These are phyloP conservation scores for Aspergillus flavus DNA, from an alignment of 2,329 filamentous ascomycete species.

Conservation along the genomic window DNA sequence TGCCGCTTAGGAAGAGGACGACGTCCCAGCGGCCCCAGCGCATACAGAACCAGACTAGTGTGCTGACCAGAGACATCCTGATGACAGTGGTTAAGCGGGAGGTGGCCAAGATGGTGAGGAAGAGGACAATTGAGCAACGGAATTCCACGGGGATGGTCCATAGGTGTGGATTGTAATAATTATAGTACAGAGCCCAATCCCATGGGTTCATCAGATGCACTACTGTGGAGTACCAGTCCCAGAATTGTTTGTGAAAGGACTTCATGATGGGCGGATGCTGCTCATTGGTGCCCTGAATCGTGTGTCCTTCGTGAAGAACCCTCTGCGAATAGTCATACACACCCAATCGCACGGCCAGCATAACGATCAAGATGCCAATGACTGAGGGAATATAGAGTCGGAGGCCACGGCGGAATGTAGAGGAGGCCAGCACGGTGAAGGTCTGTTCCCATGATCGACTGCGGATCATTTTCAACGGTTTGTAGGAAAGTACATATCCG, in stretches of 20 bases:
- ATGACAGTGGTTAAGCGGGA: constrained; percentile 37
- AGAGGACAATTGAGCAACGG: constrained; percentile 48
- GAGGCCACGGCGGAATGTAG: constrained; percentile 47
- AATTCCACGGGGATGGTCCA: constrained; percentile 53
- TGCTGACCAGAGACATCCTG: constrained; percentile 37
- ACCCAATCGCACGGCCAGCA: constrained; percentile 47
- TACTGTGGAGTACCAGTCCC: constrained; percentile 39
- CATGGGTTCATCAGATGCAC: constrained; percentile 41
- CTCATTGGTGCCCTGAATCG: constrained; percentile 45
- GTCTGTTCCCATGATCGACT: constrained; percentile 41
- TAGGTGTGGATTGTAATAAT: constrained; percentile 49
- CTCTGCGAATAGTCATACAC: constrained; percentile 41
- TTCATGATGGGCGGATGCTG: constrained; percentile 44
- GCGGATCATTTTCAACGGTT: constrained; percentile 44
- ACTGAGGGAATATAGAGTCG: constrained; percentile 48
- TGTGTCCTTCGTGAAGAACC: constrained; percentile 40
- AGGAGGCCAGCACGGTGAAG: constrained; percentile 44
- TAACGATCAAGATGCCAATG: constrained; percentile 42
- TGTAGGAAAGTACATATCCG: constrained; percentile 51
- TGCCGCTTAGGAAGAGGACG: constrained; percentile 45
- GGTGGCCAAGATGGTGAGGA: constrained; percentile 44
- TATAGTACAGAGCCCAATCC: constrained; percentile 43
- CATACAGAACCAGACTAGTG: constrained; percentile 43
- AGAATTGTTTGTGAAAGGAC: constrained; percentile 37
- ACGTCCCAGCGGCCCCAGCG: constrained; percentile 49